Evolutionary conservation across 768 basidiomycete species (phyloP), one percentile per base, ranked within the genome.

Genomic region (Auricularia auricula-judae): DNA sequence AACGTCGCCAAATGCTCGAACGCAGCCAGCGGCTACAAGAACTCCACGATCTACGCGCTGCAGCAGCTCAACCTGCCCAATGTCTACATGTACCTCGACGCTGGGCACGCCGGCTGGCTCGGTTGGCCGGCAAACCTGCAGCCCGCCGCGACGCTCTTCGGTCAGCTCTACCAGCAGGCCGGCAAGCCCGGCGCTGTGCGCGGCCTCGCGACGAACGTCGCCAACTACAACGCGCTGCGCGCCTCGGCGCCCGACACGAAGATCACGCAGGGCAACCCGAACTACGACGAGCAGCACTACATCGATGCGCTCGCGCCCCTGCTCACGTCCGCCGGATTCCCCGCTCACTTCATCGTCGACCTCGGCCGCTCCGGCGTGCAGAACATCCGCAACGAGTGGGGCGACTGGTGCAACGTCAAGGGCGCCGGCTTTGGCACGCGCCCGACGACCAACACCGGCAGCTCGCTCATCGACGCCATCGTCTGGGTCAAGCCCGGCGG

Each of bases 401-500:
- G 84, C 68, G 82, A 86, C 75, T 87, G 83, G 82, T 85, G 85
- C 79, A 87, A 87, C 71, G 82, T 87, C 71, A 80, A 81, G 69
- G 80, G 80, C 68, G 81, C 85, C 63, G 86, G 85, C 65, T 86
- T 85, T 72, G 85, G 85, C 64, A 79, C 75, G 51, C 84, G 76
- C 63, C 84, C 84, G 35, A 85, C 85, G 44, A 76, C 76, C 63
- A 80, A 74, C 77, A 85, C 84, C 23, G 81, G 82, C 43, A 79
- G 78, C 58, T 72, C 76, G 61, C 75, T 81, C 68, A 82, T 86
- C 66, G 85, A 86, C 70, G 74, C 84, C 60, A 81, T 86, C 70
- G 83, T 84, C 66, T 86, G 84, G 84, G 79, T 84, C 68, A 86
- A 86, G 76, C 84, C 85, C 44, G 84, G 84, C 79, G 84, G 85